A percentile compares a stretch with the other conserved stretches of the same genome.
These are phyloP conservation scores for Iberis amara DNA, from an alignment of 441 rosid genomes.

Conservation along the genomic window DNA sequence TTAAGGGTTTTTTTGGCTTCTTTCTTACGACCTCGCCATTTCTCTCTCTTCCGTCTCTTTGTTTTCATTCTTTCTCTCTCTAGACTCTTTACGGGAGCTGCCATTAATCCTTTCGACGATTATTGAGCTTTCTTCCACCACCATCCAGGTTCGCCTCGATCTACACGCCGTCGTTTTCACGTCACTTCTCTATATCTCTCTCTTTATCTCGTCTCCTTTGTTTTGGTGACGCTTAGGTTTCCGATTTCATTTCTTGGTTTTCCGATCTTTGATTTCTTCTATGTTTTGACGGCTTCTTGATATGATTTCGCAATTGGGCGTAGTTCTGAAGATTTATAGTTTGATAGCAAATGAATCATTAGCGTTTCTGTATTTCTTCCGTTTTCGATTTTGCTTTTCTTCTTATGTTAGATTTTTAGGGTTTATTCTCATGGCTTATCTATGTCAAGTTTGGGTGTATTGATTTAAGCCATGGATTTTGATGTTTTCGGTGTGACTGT, in stretches of 20 bases:
- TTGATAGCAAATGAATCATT: neutral
- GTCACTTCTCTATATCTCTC: neutral
- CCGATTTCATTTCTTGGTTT: neutral
- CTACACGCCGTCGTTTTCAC: slow-evolving; percentile 6
- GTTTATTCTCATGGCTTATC: too few relatives aligned
- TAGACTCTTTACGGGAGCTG: slow-evolving; percentile 26
- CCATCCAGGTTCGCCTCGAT: slow-evolving; percentile 26
- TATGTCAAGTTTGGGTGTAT: too few relatives aligned
- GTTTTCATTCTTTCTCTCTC: slow-evolving; percentile 17
- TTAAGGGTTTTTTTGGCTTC: slow-evolving; percentile 11
- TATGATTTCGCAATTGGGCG: neutral
- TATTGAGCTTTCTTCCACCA: slow-evolving; percentile 19
- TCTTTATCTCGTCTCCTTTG: neutral
- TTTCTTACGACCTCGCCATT: slow-evolving; percentile 25
- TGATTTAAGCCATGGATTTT: too few relatives aligned
- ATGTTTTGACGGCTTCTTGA: slow-evolving; percentile 10
- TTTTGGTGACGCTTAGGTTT: slow-evolving; percentile 4
- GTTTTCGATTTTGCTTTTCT: too few relatives aligned
- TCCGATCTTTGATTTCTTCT: slow-evolving; percentile 20
- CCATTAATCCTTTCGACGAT: slow-evolving; percentile 23
- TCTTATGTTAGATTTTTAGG: too few relatives aligned
- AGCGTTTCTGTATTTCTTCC: too few relatives aligned
- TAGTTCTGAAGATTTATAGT: slow-evolving; percentile 2
- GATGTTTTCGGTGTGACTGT: too few relatives aligned
- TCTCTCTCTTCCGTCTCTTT: slow-evolving; percentile 25